These are phyloP conservation scores for Pseudopediastrum boryanum DNA, from an alignment of 139 green algal species.

Conservation along the genomic window DNA sequence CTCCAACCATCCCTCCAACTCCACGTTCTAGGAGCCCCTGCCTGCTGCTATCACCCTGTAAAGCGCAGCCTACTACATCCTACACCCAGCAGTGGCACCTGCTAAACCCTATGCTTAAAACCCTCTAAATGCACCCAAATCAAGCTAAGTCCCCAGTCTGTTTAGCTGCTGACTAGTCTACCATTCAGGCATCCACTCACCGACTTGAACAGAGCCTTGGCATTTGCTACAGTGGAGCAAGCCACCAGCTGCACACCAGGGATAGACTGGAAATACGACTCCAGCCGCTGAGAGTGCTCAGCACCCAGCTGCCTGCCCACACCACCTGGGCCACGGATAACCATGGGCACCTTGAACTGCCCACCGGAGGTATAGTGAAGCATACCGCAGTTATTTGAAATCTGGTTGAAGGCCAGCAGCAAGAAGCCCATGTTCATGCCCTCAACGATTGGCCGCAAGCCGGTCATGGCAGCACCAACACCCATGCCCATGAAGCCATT, in stretches of 20 bases:
- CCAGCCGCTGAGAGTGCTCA: conserved; percentile 95
- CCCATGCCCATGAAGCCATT: conserved; percentile 97
- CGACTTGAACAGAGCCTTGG: conserved; percentile 93
- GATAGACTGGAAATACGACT: conserved; percentile 98
- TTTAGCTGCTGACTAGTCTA: too few relatives aligned
- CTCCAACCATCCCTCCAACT: too few relatives aligned
- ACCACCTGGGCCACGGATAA: conserved; percentile 86
- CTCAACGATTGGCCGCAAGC: conserved; percentile 94
- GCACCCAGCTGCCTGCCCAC: conserved; percentile 94
- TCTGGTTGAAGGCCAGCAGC: conserved; percentile 95
- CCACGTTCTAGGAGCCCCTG: too few relatives aligned
- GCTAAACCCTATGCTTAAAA: too few relatives aligned
- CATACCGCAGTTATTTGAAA: conserved; percentile 98
- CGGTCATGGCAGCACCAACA: conserved; percentile 95
- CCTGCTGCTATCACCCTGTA: too few relatives aligned
- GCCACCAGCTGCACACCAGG: conserved; percentile 96
- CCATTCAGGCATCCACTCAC: too few relatives aligned
- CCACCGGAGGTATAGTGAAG: conserved; percentile 96
- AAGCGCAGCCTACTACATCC: too few relatives aligned
- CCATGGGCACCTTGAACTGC: conserved; percentile 94
- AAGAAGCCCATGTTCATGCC: conserved; percentile 99
- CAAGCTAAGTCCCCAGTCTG: too few relatives aligned
- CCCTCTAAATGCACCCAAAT: too few relatives aligned
- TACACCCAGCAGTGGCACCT: too few relatives aligned
- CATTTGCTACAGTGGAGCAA: conserved; percentile 84